Evolutionary conservation across 2,329 filamentous ascomycete species (phyloP).

Genomic region (Fusarium oligoseptatum): DNA sequence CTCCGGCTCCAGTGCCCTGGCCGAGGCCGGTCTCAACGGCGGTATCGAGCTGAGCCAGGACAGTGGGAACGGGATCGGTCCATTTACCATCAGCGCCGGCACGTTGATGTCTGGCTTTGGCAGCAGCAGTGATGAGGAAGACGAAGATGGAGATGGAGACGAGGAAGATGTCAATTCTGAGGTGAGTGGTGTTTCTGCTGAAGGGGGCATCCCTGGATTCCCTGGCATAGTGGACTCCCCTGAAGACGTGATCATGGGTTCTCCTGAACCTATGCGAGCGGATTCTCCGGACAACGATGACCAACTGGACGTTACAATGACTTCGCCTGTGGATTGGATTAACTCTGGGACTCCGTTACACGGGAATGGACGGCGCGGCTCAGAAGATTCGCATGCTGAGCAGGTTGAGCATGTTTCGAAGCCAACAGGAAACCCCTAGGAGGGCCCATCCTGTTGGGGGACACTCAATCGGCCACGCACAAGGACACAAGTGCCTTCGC

Average conservation of each 20-base stretch:
- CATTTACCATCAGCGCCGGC: conserved; percentile 79
- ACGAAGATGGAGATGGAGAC: conserved; percentile 91
- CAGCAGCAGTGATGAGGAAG: conserved; percentile 95
- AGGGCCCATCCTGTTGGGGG: conserved; percentile 30
- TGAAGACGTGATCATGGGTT: conserved; percentile 51
- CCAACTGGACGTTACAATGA: conserved; percentile 35
- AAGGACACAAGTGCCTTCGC: conserved; percentile 10
- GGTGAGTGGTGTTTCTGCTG: conserved; percentile 65
- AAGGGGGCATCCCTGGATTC: conserved; percentile 47
- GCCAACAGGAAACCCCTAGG: conserved; percentile 39
- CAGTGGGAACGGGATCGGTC: conserved; percentile 75
- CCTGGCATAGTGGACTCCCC: conserved; percentile 45
- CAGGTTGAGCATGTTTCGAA: conserved; percentile 39
- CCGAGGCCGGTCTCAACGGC: conserved; percentile 85
- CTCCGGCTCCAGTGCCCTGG: conserved; percentile 75
- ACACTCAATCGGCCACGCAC: conserved; percentile 27
- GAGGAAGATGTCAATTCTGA: conserved; percentile 80
- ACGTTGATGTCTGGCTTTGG: conserved; percentile 91
- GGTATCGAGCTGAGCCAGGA: conserved; percentile 77
- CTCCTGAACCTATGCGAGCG: conserved; percentile 46
- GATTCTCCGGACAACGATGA: conserved; percentile 39
- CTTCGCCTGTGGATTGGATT: conserved; percentile 40
- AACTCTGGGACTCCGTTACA: conserved; percentile 20
- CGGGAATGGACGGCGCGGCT: conserved; percentile 12
- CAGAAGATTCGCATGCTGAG: conserved; percentile 35